phyloP scores from a whole-genome alignment of 2,329 filamentous ascomycete species.

The Talaromyces marneffei region DNA sequence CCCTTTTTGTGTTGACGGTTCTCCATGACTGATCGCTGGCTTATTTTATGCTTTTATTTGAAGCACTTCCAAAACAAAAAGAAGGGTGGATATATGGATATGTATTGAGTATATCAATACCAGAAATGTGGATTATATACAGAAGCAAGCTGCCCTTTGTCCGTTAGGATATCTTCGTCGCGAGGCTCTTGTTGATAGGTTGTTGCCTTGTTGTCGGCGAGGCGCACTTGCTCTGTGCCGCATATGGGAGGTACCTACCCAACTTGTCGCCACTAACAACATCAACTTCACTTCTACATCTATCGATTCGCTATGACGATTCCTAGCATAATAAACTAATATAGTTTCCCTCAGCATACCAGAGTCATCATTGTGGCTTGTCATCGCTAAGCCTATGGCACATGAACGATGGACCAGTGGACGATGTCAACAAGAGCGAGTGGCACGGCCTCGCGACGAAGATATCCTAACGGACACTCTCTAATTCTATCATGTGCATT shows the following conservation, averaged over 20 bases:
- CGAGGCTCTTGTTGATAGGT: too few species aligned
- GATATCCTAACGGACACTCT: too few species aligned
- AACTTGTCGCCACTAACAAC: neutral
- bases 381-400: neutral
- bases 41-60: neutral
- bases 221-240: neutral
- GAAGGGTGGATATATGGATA: too few species aligned
- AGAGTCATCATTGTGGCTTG: neutral
- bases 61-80: neutral
- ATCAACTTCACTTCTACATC: neutral
- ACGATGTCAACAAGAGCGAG: neutral
- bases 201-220: neutral
- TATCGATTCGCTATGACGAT: neutral
- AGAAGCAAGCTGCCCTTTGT: neutral
- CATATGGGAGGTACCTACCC: too few species aligned
- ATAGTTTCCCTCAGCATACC: neutral
- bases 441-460: neutral
- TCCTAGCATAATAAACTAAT: neutral
- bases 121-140: neutral
- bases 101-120: neutral
- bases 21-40: neutral
- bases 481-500: neutral
- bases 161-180: too few species aligned
- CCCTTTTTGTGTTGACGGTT: constrained; percentile 4
- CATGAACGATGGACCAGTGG: neutral